Conservation (phyloP, 148 eudicot species). For the Amaranthus hypochondriacus region DNA sequence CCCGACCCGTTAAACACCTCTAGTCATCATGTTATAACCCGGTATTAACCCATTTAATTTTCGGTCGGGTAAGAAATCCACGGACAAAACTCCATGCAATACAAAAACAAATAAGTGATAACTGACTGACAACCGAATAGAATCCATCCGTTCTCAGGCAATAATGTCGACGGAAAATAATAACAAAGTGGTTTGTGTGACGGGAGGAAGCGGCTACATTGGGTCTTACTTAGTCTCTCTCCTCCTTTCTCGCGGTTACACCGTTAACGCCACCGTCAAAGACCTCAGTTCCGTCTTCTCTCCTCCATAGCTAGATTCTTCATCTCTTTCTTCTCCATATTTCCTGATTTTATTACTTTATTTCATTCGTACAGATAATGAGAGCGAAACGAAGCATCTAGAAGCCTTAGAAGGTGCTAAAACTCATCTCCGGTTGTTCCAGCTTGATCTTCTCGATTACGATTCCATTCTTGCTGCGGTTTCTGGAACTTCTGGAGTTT, state of each 20-base stretch:
- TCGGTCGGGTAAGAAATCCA: no score
- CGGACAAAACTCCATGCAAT: no score
- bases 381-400: slow-evolving; percentile 73
- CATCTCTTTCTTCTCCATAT: not conserved
- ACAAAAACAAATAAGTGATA: no score
- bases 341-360: not conserved
- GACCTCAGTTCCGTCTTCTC: slow-evolving; percentile 38
- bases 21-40: no score
- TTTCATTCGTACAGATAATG: slow-evolving; percentile 43
- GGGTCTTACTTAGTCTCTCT: slow-evolving; percentile 73
- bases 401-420: slow-evolving; percentile 55
- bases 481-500: slow-evolving; percentile 54
- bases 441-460: slow-evolving; percentile 73
- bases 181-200: slow-evolving; percentile 57
- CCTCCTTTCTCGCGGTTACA: slow-evolving; percentile 84
- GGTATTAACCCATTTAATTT: no score
- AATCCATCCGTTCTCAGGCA: not conserved
- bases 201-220: slow-evolving; percentile 91
- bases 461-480: slow-evolving; percentile 62
- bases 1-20: no score
- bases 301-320: not conserved
- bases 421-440: slow-evolving; percentile 51
- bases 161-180: slow-evolving; percentile 20
- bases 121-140: no score
- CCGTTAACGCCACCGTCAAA: slow-evolving; percentile 84